Conservation (phyloP, 371 early-diverging fungal genomes). For the Basidiobolus meristosporus region DNA sequence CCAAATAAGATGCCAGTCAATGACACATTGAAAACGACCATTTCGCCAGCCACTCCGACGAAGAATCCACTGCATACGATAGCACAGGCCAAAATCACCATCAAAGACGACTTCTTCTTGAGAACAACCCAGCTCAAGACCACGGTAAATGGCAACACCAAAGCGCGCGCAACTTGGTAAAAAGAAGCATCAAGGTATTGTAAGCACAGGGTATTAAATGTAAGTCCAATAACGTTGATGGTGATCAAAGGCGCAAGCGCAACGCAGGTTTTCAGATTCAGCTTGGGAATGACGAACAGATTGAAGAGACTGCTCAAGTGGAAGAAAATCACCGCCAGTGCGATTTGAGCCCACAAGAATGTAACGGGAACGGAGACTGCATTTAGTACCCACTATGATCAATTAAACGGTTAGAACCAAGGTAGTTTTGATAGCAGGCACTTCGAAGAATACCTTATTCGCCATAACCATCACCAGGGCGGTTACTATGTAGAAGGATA, state of each 20-base stretch:
- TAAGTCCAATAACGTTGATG: conserved; percentile 27
- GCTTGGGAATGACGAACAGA: conserved; percentile 12
- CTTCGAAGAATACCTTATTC: conserved; percentile 16
- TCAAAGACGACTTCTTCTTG: conserved; percentile 10
- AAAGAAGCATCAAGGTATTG: conserved; percentile 30
- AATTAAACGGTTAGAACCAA: background rate
- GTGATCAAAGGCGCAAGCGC: conserved; percentile 13
- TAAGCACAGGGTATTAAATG: conserved; percentile 25
- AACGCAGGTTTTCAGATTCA: conserved; percentile 6
- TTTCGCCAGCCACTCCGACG: conserved; percentile 21
- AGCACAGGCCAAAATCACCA: conserved; percentile 18
- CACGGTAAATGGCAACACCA: conserved; percentile 32
- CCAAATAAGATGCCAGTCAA: conserved; percentile 19
- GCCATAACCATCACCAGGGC: conserved; percentile 26
- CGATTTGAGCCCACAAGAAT: conserved; percentile 23
- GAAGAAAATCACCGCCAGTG: conserved; percentile 21
- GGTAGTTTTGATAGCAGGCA: background rate
- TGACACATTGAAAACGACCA: background rate
- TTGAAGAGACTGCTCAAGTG: conserved; percentile 7
- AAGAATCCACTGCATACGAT: conserved; percentile 24
- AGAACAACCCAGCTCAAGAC: conserved; percentile 12
- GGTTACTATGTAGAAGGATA: conserved; percentile 24
- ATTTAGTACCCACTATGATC: conserved; percentile 14
- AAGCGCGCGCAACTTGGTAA: conserved; percentile 31
- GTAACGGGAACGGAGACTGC: conserved; percentile 14